A percentile compares a stretch with the other conserved stretches of the same genome.
These are phyloP conservation scores for Wickerhamiella sorbophila DNA, from an alignment of 805 yeast species.

Conservation along the genomic window DNA sequence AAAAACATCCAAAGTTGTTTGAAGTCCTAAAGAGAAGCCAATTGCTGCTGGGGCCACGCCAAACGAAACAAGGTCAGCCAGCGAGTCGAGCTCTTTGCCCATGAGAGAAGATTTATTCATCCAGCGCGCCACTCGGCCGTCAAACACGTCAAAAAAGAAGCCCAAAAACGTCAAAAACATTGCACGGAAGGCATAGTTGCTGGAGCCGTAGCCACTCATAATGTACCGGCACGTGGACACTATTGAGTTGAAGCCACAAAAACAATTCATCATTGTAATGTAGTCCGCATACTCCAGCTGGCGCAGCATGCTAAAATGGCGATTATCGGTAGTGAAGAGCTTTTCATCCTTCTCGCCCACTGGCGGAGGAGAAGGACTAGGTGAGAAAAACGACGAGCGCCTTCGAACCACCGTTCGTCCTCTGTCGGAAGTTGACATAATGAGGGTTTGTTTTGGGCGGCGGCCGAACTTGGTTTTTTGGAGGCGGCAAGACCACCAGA, in stretches of 20 bases:
- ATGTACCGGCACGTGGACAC: slow-evolving; percentile 74
- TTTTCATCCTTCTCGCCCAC: slow-evolving; percentile 37
- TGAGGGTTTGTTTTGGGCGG: too few relatives aligned
- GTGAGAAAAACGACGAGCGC: slow-evolving; percentile 25
- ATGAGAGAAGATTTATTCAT: slow-evolving; percentile 81
- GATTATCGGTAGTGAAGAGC: slow-evolving; percentile 64
- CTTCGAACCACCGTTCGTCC: slow-evolving; percentile 12
- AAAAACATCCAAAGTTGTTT: slow-evolving; percentile 66
- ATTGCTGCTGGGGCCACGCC: slow-evolving; percentile 92
- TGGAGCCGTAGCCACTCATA: slow-evolving; percentile 46
- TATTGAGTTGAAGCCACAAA: slow-evolving; percentile 83
- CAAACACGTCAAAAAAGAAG: slow-evolving; percentile 88
- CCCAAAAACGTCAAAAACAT: slow-evolving; percentile 78
- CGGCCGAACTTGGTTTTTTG: too few relatives aligned
- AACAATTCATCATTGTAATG: slow-evolving; percentile 87
- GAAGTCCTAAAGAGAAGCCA: slow-evolving; percentile 84
- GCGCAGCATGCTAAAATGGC: slow-evolving; percentile 70
- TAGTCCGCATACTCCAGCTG: slow-evolving; percentile 85
- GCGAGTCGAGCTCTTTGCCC: slow-evolving; percentile 95
- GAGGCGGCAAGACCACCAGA: too few relatives aligned
- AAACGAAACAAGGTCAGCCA: slow-evolving; percentile 88
- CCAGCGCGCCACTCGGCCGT: slow-evolving; percentile 92
- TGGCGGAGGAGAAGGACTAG: slow-evolving; percentile 27
- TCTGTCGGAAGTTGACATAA: neutral
- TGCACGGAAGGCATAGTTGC: slow-evolving; percentile 59